Base-by-base conservation (phyloP, 768 basidiomycete species). In the Mycena leptocephala region DNA sequence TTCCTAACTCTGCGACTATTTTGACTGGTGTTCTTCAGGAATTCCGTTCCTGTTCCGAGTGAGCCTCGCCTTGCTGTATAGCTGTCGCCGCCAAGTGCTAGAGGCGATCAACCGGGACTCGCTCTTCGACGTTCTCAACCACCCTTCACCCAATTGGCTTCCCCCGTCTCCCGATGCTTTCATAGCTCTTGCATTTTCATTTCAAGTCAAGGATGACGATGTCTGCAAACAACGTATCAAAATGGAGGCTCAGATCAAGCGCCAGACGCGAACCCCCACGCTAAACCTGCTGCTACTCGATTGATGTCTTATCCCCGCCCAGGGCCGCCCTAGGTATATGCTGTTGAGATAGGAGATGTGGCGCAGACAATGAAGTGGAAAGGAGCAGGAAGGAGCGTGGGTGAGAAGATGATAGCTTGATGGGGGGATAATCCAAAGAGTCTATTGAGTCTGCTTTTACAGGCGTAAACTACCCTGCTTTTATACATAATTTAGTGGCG, bases 141-240 rank as follows among this genome's bases (percentile, higher is more conserved):
- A 83, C 22, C 93, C 94, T 0, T 89, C 91, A 1, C 82, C 86
- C 0, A 81, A 84, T n/a, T 86, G 86, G 67, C 87, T 96, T 0
- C 94, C 94, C 0, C 85, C 91, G 0, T 87, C 88, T 5, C 88
- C 93, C 0, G 95, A 94, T 56, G 88, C 89, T 1, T 88, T 96
- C 75, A 83, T 96, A 37, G 83, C 90, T n/a, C 88, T 93, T 10
- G 90, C 90, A 0, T 85, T 90, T n/a, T 87, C 90, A 3, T 85
- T 94, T 75, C 95, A 94, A 82, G 83, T 96, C 74, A 96, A 94
- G 80, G 95, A 96, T 77, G 95, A 95, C 72, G 95, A 96, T 72
- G 76, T 96, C 20, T 90, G 92, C 32, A 96, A 95, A 80, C 93
- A 94, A 78, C 91, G 95, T 5, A 80, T 89, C 39, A 95, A 95